Conservation (phyloP, 805 yeast genomes). For the Cyberlindnera lachancei region DNA sequence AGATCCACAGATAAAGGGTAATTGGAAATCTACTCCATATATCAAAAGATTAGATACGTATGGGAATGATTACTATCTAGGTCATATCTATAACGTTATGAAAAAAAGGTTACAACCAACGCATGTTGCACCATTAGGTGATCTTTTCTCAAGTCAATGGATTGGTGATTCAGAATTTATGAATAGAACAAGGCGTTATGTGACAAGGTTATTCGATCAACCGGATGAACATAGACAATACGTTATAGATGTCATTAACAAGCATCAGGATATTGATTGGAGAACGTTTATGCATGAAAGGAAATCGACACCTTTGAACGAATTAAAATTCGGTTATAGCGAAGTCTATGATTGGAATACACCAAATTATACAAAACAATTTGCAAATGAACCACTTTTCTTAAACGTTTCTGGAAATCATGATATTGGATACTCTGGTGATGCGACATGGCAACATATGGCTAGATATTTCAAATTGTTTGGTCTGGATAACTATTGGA, state of each 20-base stretch:
- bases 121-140: conserved; percentile 88
- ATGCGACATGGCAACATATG: conserved; percentile 87
- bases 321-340: conserved; percentile 41
- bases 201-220: conserved; percentile 60
- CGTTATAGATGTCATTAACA: conserved; percentile 38
- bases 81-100: conserved; percentile 73
- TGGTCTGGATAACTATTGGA: conserved; percentile 82
- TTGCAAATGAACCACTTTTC: conserved; percentile 53
- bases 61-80: conserved; percentile 86
- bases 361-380: conserved; percentile 20
- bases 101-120: conserved; percentile 58
- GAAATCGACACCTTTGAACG: conserved; percentile 24
- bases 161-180: conserved; percentile 80
- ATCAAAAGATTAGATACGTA: conserved; percentile 71
- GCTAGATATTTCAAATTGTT: conserved; percentile 65
- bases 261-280: conserved; percentile 55
- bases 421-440: conserved; percentile 93
- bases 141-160: conserved; percentile 92
- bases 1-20: conserved; percentile 95
- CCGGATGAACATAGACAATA: conserved; percentile 42
- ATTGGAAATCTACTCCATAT: conserved; percentile 63
- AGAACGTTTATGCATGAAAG: conserved; percentile 30
- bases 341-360: conserved; percentile 66
- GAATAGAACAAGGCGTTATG: conserved; percentile 68
- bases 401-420: conserved; percentile 91